These are phyloP conservation scores for Cardamine occulta DNA, from an alignment of 345 rosid species.

Conservation along the genomic window DNA sequence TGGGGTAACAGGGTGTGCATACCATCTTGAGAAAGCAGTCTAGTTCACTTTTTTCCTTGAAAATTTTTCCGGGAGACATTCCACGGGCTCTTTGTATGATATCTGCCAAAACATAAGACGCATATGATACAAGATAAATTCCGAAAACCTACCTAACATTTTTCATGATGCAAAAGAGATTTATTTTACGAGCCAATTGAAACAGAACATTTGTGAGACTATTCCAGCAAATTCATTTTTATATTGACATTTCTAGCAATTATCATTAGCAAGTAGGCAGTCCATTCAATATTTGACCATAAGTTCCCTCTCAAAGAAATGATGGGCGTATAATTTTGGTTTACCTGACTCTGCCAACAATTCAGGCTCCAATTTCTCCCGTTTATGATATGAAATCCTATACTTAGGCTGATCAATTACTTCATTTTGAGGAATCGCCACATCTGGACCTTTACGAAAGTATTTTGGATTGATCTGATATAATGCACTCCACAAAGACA, in stretches of 20 bases:
- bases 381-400: constrained; percentile 54
- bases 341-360: constrained; percentile 56
- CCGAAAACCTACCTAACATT: not conserved
- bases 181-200: constrained; percentile 2
- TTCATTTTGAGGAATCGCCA: constrained; percentile 46
- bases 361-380: constrained; percentile 33
- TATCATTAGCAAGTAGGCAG: constrained; percentile 14
- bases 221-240: not conserved
- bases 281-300: not conserved
- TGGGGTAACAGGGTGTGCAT: constrained; percentile 23
- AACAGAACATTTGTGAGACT: constrained; percentile 11
- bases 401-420: constrained; percentile 69
- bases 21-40: constrained; percentile 93
- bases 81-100: constrained; percentile 63
- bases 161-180: constrained; percentile 12
- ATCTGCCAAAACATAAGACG: constrained; percentile 48
- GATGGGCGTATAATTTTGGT: not conserved
- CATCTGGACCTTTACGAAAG: constrained; percentile 75
- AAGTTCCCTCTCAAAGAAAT: constrained; percentile 3
- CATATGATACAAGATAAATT: constrained; percentile 3
- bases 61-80: constrained; percentile 72
- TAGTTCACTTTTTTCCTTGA: constrained; percentile 58
- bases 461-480: constrained; percentile 59
- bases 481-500: constrained; percentile 73
- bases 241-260: constrained; percentile 14